A percentile compares a stretch with the other conserved stretches of the same genome.
Conservation (phyloP, 129 eudicot genomes). For the Ambrosia trifida region DNA sequence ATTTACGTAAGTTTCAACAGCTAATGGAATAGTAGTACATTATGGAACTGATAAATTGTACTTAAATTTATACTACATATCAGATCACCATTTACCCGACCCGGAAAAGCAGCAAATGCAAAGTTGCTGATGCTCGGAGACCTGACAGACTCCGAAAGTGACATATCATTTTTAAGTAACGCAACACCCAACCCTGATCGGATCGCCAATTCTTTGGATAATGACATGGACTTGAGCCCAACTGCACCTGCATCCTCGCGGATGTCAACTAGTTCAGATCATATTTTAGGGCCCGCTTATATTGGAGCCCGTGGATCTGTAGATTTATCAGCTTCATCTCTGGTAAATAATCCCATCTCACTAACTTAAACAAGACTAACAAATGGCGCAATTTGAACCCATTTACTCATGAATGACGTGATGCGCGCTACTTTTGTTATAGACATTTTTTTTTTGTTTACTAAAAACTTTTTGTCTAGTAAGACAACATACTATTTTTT, state of each 20-base stretch:
- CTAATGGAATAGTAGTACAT: not conserved
- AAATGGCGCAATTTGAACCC: not conserved
- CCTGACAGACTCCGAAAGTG: slow-evolving; percentile 43
- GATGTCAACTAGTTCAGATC: slow-evolving; percentile 45
- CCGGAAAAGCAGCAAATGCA: slow-evolving; percentile 38
- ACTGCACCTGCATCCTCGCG: slow-evolving; percentile 9
- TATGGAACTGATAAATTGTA: slow-evolving; percentile 1
- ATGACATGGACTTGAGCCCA: slow-evolving; percentile 45
- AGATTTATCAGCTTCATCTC: slow-evolving; percentile 40
- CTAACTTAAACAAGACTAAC: not conserved
- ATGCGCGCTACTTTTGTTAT: not conserved
- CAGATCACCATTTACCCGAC: slow-evolving; percentile 46
- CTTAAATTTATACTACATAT: not conserved
- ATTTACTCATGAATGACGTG: not conserved
- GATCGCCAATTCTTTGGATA: slow-evolving; percentile 22
- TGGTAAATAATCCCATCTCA: slow-evolving; percentile 22
- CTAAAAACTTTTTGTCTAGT: not conserved
- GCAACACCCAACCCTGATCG: slow-evolving; percentile 51
- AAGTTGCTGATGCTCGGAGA: slow-evolving; percentile 41
- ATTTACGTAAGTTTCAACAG: slow-evolving; percentile 21
- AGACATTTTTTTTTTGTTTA: not conserved
- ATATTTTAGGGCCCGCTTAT: slow-evolving; percentile 18
- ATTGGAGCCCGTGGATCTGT: not conserved
- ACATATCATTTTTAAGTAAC: slow-evolving; percentile 51
- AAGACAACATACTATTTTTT: not conserved